phyloP scores from a whole-genome alignment of 2,329 filamentous ascomycete species.

The Colletotrichum sp. region DNA sequence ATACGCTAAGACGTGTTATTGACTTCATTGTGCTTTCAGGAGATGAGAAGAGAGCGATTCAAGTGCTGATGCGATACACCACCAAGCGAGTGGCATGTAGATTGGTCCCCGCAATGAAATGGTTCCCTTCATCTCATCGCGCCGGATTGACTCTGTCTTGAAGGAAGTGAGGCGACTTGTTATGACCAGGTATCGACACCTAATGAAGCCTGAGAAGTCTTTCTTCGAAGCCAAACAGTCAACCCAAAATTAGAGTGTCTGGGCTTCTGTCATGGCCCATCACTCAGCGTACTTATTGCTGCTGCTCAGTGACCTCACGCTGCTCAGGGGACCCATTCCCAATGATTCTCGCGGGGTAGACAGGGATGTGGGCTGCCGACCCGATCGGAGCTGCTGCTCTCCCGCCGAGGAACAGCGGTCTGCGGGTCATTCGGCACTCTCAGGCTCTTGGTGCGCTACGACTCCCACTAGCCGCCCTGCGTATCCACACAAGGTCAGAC shows the following conservation, averaged over 20 bases:
- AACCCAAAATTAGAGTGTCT: background rate
- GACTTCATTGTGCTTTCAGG: background rate
- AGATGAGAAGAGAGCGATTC: background rate
- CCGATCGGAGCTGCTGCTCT: background rate
- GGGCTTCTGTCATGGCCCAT: background rate
- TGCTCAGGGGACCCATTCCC: background rate
- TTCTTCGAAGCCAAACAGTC: background rate
- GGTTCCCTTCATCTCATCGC: background rate
- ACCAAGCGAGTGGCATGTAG: background rate
- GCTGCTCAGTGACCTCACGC: conserved; percentile 3
- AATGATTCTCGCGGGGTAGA: conserved; percentile 11
- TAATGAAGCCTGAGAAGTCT: background rate
- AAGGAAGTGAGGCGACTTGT: background rate
- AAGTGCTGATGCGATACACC: background rate
- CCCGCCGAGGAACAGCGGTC: background rate
- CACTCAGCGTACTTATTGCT: background rate
- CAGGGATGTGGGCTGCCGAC: conserved; percentile 3
- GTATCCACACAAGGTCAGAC: conserved; percentile 3
- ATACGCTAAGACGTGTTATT: background rate
- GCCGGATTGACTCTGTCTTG: background rate
- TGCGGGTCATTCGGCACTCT: conserved; percentile 14
- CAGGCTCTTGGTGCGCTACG: background rate
- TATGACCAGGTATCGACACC: background rate
- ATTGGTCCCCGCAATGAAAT: background rate
- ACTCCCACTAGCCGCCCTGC: background rate